Percentiles rank a stretch among this genome's conserved stretches.
These are phyloP conservation scores for Blumeria hordei DNA, from an alignment of 2,329 filamentous ascomycete species.

Conservation along the genomic window DNA sequence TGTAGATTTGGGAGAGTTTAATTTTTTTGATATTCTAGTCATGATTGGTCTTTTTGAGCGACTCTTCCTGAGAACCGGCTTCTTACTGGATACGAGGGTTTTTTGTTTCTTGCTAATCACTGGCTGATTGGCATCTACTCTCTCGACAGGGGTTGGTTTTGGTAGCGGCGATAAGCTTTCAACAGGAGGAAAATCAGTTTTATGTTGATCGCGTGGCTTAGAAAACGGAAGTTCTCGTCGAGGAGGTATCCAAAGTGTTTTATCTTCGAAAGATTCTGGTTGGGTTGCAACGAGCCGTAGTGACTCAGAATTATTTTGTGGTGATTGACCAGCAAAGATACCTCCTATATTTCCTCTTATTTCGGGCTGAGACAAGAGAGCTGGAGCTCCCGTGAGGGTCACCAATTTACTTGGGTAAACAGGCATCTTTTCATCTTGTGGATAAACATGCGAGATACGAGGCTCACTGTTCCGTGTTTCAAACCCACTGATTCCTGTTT, in stretches of 20 bases:
- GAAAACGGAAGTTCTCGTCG: slow-evolving; percentile 11
- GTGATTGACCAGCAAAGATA: no score
- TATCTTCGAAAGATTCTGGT: slow-evolving; percentile 1
- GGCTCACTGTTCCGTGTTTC: no score
- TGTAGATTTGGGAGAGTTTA: background rate
- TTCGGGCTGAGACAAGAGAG: no score
- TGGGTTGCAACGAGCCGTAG: background rate
- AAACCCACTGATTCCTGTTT: no score
- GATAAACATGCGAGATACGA: no score
- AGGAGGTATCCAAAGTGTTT: slow-evolving; percentile 8
- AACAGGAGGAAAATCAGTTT: slow-evolving; percentile 2
- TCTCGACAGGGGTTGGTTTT: slow-evolving; percentile 8
- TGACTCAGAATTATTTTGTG: no score
- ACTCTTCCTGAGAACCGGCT: slow-evolving; percentile 5
- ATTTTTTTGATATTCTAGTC: background rate
- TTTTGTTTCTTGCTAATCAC: background rate
- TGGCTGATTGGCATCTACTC: background rate
- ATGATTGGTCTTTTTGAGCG: slow-evolving; percentile 3
- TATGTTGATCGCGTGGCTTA: slow-evolving; percentile 3
- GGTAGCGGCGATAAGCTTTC: slow-evolving; percentile 8
- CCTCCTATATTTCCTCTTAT: no score
- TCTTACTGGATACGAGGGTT: background rate
- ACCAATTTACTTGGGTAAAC: no score
- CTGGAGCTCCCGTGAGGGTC: no score
- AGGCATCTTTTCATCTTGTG: no score